Conservation (phyloP, 2,329 filamentous ascomycete species). For the Balansia obtecta region DNA sequence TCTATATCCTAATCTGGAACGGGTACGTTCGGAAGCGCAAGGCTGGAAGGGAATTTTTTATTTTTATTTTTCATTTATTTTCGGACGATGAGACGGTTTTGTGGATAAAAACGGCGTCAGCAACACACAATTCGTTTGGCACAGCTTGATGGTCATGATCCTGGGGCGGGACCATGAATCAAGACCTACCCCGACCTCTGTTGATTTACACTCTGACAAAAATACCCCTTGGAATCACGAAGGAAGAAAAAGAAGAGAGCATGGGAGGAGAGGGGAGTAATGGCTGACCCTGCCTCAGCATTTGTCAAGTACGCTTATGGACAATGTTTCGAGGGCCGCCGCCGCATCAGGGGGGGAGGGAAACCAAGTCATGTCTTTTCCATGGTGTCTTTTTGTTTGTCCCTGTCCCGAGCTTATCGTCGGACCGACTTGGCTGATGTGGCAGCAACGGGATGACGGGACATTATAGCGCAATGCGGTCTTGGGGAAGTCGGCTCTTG, state of each 20-base stretch:
- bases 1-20: slow-evolving; percentile 4
- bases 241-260: neutral
- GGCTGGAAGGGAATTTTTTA: neutral
- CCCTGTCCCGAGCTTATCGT: neutral
- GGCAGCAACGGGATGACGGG: slow-evolving; percentile 11
- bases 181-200: neutral
- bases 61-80: neutral
- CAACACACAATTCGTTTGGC: neutral
- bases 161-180: slow-evolving; percentile 1
- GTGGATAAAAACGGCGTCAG: slow-evolving; percentile 1
- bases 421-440: neutral
- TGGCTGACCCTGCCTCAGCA: neutral
- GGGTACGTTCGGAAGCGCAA: neutral
- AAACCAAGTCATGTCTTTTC: neutral
- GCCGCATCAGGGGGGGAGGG: neutral
- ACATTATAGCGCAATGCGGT: slow-evolving; percentile 13
- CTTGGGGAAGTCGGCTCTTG: slow-evolving; percentile 20
- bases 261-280: neutral
- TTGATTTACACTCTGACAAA: neutral
- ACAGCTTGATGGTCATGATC: slow-evolving; percentile 1
- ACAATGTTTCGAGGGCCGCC: neutral
- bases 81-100: neutral
- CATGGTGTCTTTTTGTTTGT: neutral
- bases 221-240: neutral
- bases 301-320: neutral